Evolutionary conservation across 768 basidiomycete genomes (phyloP).

Genomic region (Mrakia frigida): DNA sequence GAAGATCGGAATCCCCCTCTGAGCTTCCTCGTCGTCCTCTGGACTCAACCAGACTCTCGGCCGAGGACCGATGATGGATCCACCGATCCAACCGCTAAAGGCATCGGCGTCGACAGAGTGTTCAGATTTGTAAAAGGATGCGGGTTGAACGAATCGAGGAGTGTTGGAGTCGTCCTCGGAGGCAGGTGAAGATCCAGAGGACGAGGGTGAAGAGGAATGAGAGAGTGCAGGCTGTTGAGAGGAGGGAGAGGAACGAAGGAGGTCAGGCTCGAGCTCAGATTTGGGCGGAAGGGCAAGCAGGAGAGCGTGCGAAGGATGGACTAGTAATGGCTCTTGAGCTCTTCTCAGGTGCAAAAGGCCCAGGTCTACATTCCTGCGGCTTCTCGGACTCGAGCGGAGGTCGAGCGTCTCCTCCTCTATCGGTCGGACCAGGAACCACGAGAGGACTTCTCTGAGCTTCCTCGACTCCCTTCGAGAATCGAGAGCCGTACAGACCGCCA

Average conservation of each 20-base stretch:
- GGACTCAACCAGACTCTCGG: constrained; percentile 40
- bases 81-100: constrained; percentile 2
- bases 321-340: too few relatives aligned
- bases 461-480: too few relatives aligned
- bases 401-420: too few relatives aligned
- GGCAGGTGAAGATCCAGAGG: neutral
- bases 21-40: constrained; percentile 43
- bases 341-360: too few relatives aligned
- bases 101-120: constrained; percentile 19
- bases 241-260: neutral
- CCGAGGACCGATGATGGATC: neutral
- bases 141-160: constrained; percentile 26
- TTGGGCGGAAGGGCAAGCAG: too few relatives aligned
- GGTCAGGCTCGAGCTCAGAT: neutral
- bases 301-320: too few relatives aligned
- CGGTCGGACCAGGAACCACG: too few relatives aligned
- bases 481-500: too few relatives aligned
- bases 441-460: too few relatives aligned
- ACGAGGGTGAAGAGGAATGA: neutral
- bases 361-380: too few relatives aligned
- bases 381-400: too few relatives aligned
- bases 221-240: neutral
- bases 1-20: constrained; percentile 86
- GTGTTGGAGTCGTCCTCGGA: constrained; percentile 1
- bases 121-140: constrained; percentile 29